These are phyloP conservation scores for Pilobolus umbonatus DNA, from an alignment of 192 early-diverging fungal species.

Conservation along the genomic window DNA sequence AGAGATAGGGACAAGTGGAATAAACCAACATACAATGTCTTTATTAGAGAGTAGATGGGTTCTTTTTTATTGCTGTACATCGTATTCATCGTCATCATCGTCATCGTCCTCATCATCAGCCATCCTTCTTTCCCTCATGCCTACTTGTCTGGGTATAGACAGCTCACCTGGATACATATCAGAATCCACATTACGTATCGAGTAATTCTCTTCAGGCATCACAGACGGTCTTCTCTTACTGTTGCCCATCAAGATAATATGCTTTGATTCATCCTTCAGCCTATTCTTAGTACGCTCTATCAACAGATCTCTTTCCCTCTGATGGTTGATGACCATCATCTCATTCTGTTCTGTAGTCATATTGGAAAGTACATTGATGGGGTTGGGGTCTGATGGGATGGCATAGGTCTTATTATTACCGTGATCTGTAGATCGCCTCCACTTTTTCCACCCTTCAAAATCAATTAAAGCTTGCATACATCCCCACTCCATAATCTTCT, in stretches of 20 bases:
- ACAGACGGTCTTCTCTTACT: not conserved
- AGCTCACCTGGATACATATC: not conserved
- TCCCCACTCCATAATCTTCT: slow-evolving; percentile 89
- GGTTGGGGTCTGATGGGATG: no score
- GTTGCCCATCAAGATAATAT: slow-evolving; percentile 1
- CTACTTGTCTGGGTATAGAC: slow-evolving; percentile 9
- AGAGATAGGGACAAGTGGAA: no score
- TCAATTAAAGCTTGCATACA: slow-evolving; percentile 91
- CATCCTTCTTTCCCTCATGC: not conserved
- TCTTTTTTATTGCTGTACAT: no score
- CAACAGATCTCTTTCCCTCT: slow-evolving; percentile 7
- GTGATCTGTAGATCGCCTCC: slow-evolving; percentile 36
- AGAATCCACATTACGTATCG: not conserved
- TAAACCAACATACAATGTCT: no score
- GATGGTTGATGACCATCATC: no score
- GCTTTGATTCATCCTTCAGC: slow-evolving; percentile 8
- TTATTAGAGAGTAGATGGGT: no score
- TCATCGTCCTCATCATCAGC: slow-evolving; percentile 2
- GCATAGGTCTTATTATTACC: no score
- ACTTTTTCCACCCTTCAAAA: slow-evolving; percentile 62
- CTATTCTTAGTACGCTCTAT: not conserved
- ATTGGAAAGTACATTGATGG: no score
- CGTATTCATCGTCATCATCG: slow-evolving; percentile 5
- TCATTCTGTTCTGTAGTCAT: not conserved
- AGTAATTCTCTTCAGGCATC: not conserved